phyloP scores from a whole-genome alignment of 2,329 filamentous ascomycete genomes.

The Fusarium chlamydosporum region DNA sequence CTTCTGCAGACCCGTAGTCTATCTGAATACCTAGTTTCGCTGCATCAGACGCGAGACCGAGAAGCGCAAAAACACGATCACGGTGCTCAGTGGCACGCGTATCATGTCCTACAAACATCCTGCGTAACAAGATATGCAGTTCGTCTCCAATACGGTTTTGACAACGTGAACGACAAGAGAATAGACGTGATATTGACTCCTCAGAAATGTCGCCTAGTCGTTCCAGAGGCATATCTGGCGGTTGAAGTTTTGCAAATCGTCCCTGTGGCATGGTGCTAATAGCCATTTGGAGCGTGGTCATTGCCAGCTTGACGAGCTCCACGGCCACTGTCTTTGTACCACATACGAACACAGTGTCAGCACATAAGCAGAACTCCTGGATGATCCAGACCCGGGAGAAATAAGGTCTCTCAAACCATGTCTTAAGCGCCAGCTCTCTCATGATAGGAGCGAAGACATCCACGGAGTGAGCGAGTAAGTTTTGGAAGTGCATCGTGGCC shows the following conservation, averaged over 20 bases:
- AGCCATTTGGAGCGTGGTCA: neutral
- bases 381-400: slow-evolving; percentile 15
- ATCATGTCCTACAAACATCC: neutral
- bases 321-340: neutral
- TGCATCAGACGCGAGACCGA: neutral
- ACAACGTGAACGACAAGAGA: neutral
- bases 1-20: neutral
- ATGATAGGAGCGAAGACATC: neutral
- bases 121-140: neutral
- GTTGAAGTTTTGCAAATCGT: neutral
- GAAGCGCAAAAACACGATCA: slow-evolving; percentile 13
- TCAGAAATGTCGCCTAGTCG: neutral
- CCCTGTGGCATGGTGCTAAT: neutral
- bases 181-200: neutral
- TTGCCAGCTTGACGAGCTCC: neutral
- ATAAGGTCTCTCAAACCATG: neutral
- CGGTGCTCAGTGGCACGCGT: slow-evolving; percentile 4
- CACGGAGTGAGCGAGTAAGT: accelerated
- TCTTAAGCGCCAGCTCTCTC: accelerated
- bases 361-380: slow-evolving; percentile 1
- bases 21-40: neutral
- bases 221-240: neutral
- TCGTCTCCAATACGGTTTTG: neutral
- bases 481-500: neutral
- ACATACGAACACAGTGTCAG: neutral